A percentile compares a stretch with the other conserved stretches of the same genome.
phyloP scores from a whole-genome alignment of 2,329 filamentous ascomycete genomes.

The Lasiodiplodia sp. region DNA sequence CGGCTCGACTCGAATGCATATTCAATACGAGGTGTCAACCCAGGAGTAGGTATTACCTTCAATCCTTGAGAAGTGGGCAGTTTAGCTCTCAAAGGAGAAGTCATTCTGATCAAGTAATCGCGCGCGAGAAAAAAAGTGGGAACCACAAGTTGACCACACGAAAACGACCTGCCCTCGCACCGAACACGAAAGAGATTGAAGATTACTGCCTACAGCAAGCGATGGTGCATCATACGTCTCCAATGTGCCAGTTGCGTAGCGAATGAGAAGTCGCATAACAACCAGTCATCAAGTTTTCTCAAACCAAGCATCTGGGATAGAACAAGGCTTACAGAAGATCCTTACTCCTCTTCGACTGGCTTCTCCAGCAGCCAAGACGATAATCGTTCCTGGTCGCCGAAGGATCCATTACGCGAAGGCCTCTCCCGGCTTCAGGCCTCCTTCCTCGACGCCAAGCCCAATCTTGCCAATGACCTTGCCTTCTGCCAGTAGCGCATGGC shows the following conservation, averaged over 20 bases:
- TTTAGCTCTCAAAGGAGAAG: background rate
- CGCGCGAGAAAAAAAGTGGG: background rate
- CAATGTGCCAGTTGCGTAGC: background rate
- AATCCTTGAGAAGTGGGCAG: too few species aligned
- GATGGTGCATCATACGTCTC: background rate
- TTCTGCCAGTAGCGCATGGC: constrained; percentile 49
- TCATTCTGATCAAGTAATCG: background rate
- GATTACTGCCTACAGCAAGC: background rate
- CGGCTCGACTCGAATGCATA: background rate
- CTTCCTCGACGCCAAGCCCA: constrained; percentile 40
- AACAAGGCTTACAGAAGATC: background rate
- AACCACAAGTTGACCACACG: background rate
- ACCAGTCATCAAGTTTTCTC: background rate
- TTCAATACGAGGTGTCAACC: background rate
- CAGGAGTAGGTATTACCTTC: background rate
- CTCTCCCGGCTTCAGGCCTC: constrained; percentile 33
- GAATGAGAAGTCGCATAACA: background rate
- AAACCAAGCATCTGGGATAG: background rate
- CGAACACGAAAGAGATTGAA: background rate
- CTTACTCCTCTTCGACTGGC: background rate
- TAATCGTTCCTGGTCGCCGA: background rate
- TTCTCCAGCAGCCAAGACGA: background rate
- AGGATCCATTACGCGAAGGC: background rate
- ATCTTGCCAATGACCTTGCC: constrained; percentile 50
- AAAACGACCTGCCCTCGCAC: background rate